A percentile compares a stretch with the other conserved stretches of the same genome.
phyloP scores from a whole-genome alignment of 2,329 filamentous ascomycete species.

The Talaromyces sp. region DNA sequence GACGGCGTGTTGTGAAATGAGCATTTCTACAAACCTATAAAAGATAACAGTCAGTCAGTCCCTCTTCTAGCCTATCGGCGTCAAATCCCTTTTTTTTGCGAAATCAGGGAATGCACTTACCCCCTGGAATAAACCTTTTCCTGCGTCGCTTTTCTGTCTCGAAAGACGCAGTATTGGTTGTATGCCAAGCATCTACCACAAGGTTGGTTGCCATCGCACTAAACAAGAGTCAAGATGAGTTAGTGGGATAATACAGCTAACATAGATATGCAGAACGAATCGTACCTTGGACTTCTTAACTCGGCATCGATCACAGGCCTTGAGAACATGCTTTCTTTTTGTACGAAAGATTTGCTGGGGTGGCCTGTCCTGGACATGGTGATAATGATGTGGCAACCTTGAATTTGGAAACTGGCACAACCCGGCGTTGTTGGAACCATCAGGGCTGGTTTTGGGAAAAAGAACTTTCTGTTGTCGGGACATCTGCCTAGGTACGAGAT shows the following conservation, averaged over 20 bases:
- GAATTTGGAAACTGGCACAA: constrained; percentile 25
- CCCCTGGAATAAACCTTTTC: constrained; percentile 42
- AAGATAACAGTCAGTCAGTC: background rate
- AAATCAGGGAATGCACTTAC: constrained; percentile 20
- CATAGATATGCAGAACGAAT: background rate
- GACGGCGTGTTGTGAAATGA: constrained; percentile 40
- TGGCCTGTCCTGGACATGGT: constrained; percentile 27
- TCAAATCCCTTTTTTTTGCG: background rate
- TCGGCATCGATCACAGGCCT: constrained; percentile 43
- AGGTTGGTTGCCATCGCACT: constrained; percentile 44
- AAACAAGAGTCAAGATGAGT: constrained; percentile 3
- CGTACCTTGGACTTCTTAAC: constrained; percentile 43
- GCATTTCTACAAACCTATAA: constrained; percentile 41
- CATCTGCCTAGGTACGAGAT: constrained; percentile 33
- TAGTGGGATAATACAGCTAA: background rate
- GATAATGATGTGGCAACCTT: constrained; percentile 25
- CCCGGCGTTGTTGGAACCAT: background rate
- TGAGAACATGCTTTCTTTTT: constrained; percentile 42
- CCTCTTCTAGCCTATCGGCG: background rate
- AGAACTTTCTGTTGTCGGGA: constrained; percentile 32
- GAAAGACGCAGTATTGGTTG: constrained; percentile 41
- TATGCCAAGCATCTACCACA: constrained; percentile 41
- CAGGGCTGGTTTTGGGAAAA: constrained; percentile 30
- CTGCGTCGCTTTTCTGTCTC: constrained; percentile 40
- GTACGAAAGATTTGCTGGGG: constrained; percentile 39